Conservation (phyloP, 164 flowering plant species). For the Tinospora cordifolia region DNA sequence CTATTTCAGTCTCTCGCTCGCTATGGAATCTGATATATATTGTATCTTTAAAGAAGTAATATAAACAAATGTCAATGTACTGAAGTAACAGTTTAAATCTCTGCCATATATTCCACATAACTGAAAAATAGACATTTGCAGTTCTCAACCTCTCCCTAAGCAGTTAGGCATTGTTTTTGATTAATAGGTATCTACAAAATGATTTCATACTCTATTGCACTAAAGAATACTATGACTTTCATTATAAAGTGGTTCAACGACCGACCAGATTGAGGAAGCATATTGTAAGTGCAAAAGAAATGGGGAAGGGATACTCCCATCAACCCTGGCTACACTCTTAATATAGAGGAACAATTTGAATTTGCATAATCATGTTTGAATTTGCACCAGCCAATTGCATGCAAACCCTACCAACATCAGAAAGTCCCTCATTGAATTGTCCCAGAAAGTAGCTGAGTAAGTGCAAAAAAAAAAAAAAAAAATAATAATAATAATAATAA, state of each 20-base stretch:
- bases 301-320: not conserved
- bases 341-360: not conserved
- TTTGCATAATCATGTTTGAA: not conserved
- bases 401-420: not conserved
- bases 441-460: not conserved
- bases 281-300: not conserved
- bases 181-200: no score
- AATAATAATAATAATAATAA: no score
- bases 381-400: not conserved
- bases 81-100: not conserved
- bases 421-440: not conserved
- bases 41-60: not conserved
- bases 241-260: not conserved
- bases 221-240: not conserved
- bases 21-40: not conserved
- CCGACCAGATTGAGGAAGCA: not conserved
- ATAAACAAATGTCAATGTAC: not conserved
- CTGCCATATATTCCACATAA: no score
- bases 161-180: no score
- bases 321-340: not conserved
- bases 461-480: no score
- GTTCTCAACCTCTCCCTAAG: no score
- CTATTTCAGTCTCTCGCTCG: not conserved
- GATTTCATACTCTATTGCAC: no score
- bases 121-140: no score